These are phyloP conservation scores for Candida sphagnicola DNA, from an alignment of 805 yeast species.

Conservation along the genomic window DNA sequence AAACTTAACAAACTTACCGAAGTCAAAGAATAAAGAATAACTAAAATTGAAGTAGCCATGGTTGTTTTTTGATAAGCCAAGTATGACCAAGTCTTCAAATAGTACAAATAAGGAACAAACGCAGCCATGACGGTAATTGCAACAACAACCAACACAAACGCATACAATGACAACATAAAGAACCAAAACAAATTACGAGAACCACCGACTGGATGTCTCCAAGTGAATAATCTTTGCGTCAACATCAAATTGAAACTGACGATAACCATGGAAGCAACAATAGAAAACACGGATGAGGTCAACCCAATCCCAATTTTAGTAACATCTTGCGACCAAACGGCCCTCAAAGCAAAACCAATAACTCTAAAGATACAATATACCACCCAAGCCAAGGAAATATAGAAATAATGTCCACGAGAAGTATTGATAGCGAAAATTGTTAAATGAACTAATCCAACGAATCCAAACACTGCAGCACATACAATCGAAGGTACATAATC, in stretches of 20 bases:
- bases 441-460: conserved; percentile 44
- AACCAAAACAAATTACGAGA: conserved; percentile 46
- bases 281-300: conserved; percentile 51
- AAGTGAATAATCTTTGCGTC: conserved; percentile 70
- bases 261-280: conserved; percentile 53
- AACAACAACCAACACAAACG: conserved; percentile 51
- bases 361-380: conserved; percentile 48
- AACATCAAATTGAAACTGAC: conserved; percentile 57
- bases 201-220: conserved; percentile 75
- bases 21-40: conserved; percentile 45
- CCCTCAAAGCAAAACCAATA: conserved; percentile 57
- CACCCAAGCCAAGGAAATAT: conserved; percentile 48
- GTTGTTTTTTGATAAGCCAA: conserved; percentile 21
- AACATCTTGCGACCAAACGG: conserved; percentile 53
- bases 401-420: conserved; percentile 57
- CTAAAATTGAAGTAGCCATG: conserved; percentile 25
- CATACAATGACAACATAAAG: conserved; percentile 47
- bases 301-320: conserved; percentile 46
- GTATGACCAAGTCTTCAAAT: conserved; percentile 32
- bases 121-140: conserved; percentile 63
- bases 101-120: conserved; percentile 57
- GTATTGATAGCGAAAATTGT: conserved; percentile 46
- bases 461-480: conserved; percentile 48
- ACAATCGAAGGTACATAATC: conserved; percentile 60
- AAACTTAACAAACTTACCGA: conserved; percentile 46